Evolutionary conservation across 805 yeast genomes (phyloP), one percentile per base, ranked within the genome.

Genomic region (Yarrowia sp.): DNA sequence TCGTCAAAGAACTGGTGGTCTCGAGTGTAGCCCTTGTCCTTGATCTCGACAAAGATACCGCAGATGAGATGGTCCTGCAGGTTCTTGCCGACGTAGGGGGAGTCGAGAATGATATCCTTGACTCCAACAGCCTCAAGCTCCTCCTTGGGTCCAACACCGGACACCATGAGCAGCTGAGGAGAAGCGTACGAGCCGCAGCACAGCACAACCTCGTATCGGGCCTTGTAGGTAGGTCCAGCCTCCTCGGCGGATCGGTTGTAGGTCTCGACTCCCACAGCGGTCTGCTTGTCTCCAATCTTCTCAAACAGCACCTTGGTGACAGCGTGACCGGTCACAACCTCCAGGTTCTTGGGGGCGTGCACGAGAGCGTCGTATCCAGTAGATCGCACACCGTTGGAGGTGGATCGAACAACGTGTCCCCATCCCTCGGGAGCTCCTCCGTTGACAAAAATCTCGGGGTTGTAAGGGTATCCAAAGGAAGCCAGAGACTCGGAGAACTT

Each of bases 1-100:
- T 58, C 64, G 13, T 58, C 64, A 22, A 58, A 58, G 64, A 33
- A 58, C 51, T 58, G 51, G 51, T 58, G 50, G 51, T 58, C 64
- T 43, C 64, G 51, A 18, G 64, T 58, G 51, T 43, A 44, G 32
- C 64, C 64, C 35, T 41, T 41, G 41, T 43, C 51, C 42, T 44
- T 44, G 43, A 58, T 44, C 43, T 58, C 64, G 51, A 43, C 50
- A 36, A 67, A 65, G 39, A 62, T 53, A 51, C 68, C 69, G 28
- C 64, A 58, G 51, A 58, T 58, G 14, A 76, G 76, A 65, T 74
- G 76, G 61, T 74, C 76, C 62, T 74, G 69, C 65, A 74, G 71
- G 66, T 74, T 70, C 65, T 74, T 72, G n/a, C 76, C 76, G 41
- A 74, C 76, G 44, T 73, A 74, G 36, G 70, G 72, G 41, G 71